These are phyloP conservation scores for Leccinum incarnatum DNA, from an alignment of 768 basidiomycete species.

Conservation along the genomic window DNA sequence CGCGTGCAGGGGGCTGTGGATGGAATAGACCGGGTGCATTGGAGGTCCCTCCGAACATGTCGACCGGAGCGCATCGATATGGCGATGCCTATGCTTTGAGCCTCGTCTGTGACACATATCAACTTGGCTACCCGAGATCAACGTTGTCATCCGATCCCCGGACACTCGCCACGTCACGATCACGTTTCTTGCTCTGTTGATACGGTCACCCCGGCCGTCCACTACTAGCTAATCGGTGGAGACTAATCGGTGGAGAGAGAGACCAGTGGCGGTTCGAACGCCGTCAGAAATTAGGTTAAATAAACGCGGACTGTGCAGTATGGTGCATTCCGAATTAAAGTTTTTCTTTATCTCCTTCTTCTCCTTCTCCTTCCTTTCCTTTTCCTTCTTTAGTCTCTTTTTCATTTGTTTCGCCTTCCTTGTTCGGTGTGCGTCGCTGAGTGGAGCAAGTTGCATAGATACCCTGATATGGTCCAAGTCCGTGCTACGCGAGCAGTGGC, in stretches of 20 bases:
- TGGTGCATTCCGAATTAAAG: background rate
- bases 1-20: background rate
- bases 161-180: slow-evolving; percentile 19
- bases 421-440: background rate
- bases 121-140: slow-evolving; percentile 11
- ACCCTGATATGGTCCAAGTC: slow-evolving; percentile 8
- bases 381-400: background rate
- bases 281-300: slow-evolving; percentile 7
- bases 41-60: background rate
- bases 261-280: slow-evolving; percentile 8
- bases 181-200: slow-evolving; percentile 13
- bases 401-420: background rate
- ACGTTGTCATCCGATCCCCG: slow-evolving; percentile 10
- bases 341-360: background rate
- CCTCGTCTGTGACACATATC: background rate
- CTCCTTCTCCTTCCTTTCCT: background rate
- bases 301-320: background rate
- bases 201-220: slow-evolving; percentile 11
- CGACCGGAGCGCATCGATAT: background rate
- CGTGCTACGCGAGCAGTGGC: slow-evolving; percentile 1
- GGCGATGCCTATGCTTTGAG: background rate
- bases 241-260: background rate
- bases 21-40: background rate
- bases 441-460: background rate
- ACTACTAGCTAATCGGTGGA: background rate